Base-by-base conservation (phyloP, 164 flowering plant genomes). In the Malania oleifera region DNA sequence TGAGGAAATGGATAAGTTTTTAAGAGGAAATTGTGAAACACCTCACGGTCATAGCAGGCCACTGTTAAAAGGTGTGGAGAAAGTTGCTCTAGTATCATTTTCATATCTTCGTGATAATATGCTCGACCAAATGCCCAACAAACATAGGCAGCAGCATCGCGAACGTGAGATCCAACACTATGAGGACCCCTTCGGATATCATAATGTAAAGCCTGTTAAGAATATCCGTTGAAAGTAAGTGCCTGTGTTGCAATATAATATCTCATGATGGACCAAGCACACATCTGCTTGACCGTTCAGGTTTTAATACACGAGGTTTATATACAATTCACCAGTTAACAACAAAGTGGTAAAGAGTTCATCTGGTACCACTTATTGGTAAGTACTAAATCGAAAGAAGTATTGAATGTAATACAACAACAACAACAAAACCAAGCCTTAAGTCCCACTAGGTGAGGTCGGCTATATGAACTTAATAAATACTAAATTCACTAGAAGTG, bases 111-210 rank as follows among this genome's bases (percentile, higher is more conserved):
- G 60, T 82, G 83, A 72, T 60, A 77, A 77, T 93, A 93, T 57
- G 99, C 95, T 70, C 99, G 91, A 23, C 97, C 99, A 77, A 93
- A 90, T 37, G 99, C 99, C 99, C 99, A 93, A 70, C 99, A 93
- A 60, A 93, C 99, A 80, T 86, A 93, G 24, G 99, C 97, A 67
- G 99, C 92, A 75, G 99, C 99, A 81, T 93, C 99, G 58, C 97
- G 97, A 7, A 90, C 99, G 68, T 93, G 97, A 50, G 99, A 91
- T 47, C 99, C 99, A 59, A 93, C 81, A 72, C 97, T 93, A 66
- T 93, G 99, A 44, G 97, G 96, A 65, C 97, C 99, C 72, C 95
- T 84, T 64, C 97, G 83, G 58, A 90, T 60, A 72, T 93, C 99
- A 83, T 87, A 93, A 82, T 88, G 97, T 18, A 90, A 62, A 52